Base-by-base conservation (phyloP, 2,329 filamentous ascomycete species). In the Colletotrichum sp. region DNA sequence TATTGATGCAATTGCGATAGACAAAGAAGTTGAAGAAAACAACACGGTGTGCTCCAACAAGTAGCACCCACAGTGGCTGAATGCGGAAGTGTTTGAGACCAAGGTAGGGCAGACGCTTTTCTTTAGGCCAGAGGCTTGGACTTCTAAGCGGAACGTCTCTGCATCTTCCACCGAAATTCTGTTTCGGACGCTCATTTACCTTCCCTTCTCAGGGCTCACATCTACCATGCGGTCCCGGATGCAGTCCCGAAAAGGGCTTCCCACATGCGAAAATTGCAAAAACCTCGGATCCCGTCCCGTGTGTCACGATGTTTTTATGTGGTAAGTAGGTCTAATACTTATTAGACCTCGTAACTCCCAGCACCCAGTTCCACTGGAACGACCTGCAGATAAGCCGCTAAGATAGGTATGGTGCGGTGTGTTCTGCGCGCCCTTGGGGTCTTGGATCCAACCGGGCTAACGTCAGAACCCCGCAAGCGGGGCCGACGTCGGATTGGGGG, bases 281-380 rank as follows among this genome's bases (percentile, higher is more conserved):
- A 18, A 59, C 8, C 22, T 59, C 26, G 55, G 26, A 28, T 26
- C 55, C 22, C 24, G 4, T 59, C 55, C 55, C 55, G 55, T 28
- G 24, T 59, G 52, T 59, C 48, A 68, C 52, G 24, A 26, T 55
- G n/a, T 66, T 66, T 52, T 36, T 10, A 66, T 30, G 63, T 59
- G 48, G 48, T 39, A n/a, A n/a, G 10, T 24, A n/a, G 66, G 66
- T 68, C 48, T 68, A 59, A 68, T 68, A 68, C 12, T n/a, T 68
- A 59, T 68, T 59, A 68, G 48, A 68, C 30, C 66, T 52, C 66
- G 9, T 59, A 59, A 68, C 52, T 36, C n/a, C 44, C 28, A 68
- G 24, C 52, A 12, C 18, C 65, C 44, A 68, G 28, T 26, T 26
- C 18, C 30, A 18, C 30, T 34, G 26, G 22, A 39, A 36, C 2